Evolutionary conservation across 2,329 filamentous ascomycete genomes (phyloP).

Genomic region (Botryotinia globosa): DNA sequence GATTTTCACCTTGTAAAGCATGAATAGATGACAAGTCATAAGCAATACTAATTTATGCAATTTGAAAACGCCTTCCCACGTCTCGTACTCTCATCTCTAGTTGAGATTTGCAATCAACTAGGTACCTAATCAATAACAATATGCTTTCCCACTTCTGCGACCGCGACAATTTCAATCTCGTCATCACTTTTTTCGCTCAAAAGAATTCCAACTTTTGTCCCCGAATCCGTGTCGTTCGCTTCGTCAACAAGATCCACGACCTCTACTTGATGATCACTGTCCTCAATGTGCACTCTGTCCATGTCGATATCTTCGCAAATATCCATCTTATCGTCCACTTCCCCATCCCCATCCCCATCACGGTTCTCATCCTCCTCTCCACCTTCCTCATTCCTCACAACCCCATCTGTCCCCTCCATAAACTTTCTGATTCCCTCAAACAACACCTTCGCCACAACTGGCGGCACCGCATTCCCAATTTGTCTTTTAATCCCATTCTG

Average conservation of each 20-base stretch:
- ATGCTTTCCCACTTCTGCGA: background rate
- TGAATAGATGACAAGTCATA: rapidly evolving
- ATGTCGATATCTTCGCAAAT: background rate
- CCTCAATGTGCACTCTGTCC: background rate
- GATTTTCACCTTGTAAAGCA: background rate
- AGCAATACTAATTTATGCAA: background rate
- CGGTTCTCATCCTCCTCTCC: background rate
- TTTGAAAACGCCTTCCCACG: background rate
- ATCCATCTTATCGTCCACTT: background rate
- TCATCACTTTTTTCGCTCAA: background rate
- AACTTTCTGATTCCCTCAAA: slow-evolving; percentile 43
- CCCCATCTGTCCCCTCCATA: slow-evolving; percentile 30
- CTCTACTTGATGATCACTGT: background rate
- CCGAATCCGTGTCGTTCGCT: background rate
- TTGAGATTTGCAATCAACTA: background rate
- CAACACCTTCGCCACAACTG: slow-evolving; percentile 49
- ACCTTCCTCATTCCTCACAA: slow-evolving; percentile 33
- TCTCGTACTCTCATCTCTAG: background rate
- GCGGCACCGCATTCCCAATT: slow-evolving; percentile 78
- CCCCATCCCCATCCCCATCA: background rate
- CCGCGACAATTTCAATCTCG: background rate
- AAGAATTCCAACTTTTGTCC: no score
- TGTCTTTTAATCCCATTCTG: slow-evolving; percentile 52
- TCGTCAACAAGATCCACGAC: background rate
- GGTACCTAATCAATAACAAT: slow-evolving; percentile 6